Conservation (phyloP, 257 asterid genomes). For the Coffea eugenioides region DNA sequence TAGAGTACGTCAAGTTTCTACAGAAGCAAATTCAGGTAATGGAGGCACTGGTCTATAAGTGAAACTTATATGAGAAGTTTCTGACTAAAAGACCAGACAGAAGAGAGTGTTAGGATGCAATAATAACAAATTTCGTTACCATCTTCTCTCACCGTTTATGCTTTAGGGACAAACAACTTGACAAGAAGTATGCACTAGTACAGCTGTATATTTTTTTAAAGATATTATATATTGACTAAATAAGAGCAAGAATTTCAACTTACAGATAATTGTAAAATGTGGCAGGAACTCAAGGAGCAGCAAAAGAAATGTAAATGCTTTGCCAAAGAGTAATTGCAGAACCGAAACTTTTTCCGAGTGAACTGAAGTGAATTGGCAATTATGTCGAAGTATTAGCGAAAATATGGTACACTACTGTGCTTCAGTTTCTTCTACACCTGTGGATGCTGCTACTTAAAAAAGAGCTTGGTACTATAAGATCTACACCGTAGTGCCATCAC, state of each 20-base stretch:
- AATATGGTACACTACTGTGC: constrained; percentile 7
- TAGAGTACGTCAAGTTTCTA: constrained; percentile 73
- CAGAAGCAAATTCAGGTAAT: constrained; percentile 87
- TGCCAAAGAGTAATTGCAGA: constrained; percentile 37
- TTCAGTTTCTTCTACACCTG: constrained; percentile 22
- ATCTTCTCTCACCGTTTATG: neutral
- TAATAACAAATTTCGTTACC: neutral
- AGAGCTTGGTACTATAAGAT: constrained; percentile 28
- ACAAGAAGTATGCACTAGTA: neutral
- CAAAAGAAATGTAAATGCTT: constrained; percentile 84
- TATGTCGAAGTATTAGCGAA: neutral
- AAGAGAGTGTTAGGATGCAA: constrained; percentile 7
- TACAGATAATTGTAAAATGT: constrained; percentile 12
- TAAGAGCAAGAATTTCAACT: constrained; percentile 6
- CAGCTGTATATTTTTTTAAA: neutral
- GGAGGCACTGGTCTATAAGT: neutral
- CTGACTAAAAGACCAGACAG: neutral
- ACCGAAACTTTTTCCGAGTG: constrained; percentile 10
- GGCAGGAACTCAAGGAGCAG: constrained; percentile 81
- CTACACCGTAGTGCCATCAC: constrained; percentile 18
- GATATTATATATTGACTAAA: constrained; percentile 2
- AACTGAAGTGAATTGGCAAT: constrained; percentile 16
- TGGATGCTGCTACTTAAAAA: constrained; percentile 29
- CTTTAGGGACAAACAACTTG: neutral
- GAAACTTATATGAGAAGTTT: neutral